phyloP scores from a whole-genome alignment of 2,329 filamentous ascomycete species.

The Colletotrichum sp. region DNA sequence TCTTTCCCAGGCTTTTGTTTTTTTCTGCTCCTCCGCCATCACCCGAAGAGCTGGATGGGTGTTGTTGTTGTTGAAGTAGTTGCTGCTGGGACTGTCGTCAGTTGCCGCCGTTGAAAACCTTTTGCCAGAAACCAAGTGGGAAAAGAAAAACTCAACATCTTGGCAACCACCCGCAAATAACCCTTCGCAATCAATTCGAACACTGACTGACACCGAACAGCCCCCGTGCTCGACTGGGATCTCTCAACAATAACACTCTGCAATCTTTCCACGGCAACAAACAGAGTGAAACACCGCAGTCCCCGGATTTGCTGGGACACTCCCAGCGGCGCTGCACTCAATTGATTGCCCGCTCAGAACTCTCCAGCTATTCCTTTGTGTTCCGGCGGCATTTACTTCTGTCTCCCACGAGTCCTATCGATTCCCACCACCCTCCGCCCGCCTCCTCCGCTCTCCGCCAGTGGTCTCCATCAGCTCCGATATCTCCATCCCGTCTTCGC shows the following conservation, averaged over 20 bases:
- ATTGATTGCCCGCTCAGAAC: neutral
- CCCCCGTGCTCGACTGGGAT: neutral
- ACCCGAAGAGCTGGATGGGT: neutral
- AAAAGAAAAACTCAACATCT: neutral
- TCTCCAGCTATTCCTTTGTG: neutral
- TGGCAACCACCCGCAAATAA: neutral
- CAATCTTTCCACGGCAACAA: neutral
- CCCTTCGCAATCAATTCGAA: neutral
- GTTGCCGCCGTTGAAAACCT: neutral
- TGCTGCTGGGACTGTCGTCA: neutral
- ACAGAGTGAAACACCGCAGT: conserved; percentile 4
- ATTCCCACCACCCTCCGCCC: neutral
- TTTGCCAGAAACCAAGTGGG: neutral
- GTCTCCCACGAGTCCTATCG: neutral
- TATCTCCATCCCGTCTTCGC: neutral
- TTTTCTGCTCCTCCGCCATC: neutral
- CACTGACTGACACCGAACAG: neutral
- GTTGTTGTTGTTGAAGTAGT: neutral
- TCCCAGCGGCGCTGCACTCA: neutral
- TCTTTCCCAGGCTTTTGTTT: neutral
- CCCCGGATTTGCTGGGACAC: neutral
- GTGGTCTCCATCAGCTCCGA: neutral
- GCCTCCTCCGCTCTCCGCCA: neutral
- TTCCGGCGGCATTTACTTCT: neutral
- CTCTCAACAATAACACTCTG: neutral